Conservation (phyloP, 805 yeast genomes). For the Ogataea populi-albae region DNA sequence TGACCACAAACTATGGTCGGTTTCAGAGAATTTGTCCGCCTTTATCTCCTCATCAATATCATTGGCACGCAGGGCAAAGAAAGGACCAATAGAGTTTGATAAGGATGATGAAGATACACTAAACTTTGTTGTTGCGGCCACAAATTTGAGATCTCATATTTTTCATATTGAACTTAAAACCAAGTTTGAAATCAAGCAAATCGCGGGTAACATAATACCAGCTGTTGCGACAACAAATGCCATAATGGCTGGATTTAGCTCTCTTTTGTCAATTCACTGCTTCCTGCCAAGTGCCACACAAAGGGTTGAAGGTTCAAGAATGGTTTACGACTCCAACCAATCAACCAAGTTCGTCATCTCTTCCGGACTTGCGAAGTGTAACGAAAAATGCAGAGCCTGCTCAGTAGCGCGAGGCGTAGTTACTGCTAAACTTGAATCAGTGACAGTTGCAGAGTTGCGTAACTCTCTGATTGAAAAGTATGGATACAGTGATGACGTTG, state of each 20-base stretch:
- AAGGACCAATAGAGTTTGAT: constrained; percentile 65
- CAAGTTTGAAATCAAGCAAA: constrained; percentile 85
- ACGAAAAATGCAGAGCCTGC: constrained; percentile 69
- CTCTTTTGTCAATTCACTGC: constrained; percentile 62
- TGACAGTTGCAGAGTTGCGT: constrained; percentile 52
- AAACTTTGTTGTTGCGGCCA: constrained; percentile 80
- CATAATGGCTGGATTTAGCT: constrained; percentile 85
- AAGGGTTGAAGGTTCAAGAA: constrained; percentile 35
- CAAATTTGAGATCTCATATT: constrained; percentile 70
- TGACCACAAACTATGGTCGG: constrained; percentile 54
- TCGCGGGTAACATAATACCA: constrained; percentile 97
- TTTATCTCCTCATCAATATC: constrained; percentile 47
- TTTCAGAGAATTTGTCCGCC: constrained; percentile 59
- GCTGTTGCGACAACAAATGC: constrained; percentile 99
- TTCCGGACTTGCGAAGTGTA: constrained; percentile 60
- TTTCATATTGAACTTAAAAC: constrained; percentile 71
- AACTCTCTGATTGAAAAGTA: constrained; percentile 47
- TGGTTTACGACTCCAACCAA: constrained; percentile 53
- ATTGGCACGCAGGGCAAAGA: constrained; percentile 46
- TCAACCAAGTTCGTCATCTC: constrained; percentile 64
- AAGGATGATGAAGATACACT: constrained; percentile 94
- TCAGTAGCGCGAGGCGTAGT: constrained; percentile 52
- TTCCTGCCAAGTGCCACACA: constrained; percentile 32
- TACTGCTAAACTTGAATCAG: constrained; percentile 28
- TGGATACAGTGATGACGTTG: constrained; percentile 55